phyloP scores from a whole-genome alignment of 2,329 filamentous ascomycete genomes.

The Fragosphaeria purpurea region DNA sequence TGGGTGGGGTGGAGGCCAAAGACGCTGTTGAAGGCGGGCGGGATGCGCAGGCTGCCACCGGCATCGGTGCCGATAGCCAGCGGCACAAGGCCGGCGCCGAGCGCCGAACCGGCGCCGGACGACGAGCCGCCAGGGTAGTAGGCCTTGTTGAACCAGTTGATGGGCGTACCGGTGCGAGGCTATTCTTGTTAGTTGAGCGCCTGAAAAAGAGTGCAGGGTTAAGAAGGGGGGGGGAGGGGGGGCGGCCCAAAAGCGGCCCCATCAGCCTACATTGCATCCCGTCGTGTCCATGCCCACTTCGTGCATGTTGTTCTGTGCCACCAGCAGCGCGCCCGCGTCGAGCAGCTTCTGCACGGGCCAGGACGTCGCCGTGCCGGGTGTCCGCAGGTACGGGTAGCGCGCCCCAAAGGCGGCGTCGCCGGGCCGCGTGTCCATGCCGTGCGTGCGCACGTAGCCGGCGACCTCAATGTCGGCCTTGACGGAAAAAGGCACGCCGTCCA shows the following conservation, averaged over 20 bases:
- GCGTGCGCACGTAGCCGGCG: constrained; percentile 57
- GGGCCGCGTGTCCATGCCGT: constrained; percentile 46
- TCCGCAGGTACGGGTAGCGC: constrained; percentile 38
- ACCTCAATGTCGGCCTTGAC: constrained; percentile 75
- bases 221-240: too few relatives aligned
- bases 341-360: constrained; percentile 65
- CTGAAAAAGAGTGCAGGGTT: too few relatives aligned
- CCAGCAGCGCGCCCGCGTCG: constrained; percentile 62
- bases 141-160: constrained; percentile 63
- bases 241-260: constrained; percentile 11
- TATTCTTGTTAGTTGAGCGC: background rate
- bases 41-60: constrained; percentile 63
- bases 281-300: constrained; percentile 72
- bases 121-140: constrained; percentile 80
- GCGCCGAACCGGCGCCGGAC: constrained; percentile 62
- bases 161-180: constrained; percentile 60
- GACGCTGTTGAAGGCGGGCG: constrained; percentile 64
- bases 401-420: constrained; percentile 29
- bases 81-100: constrained; percentile 63
- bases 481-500: constrained; percentile 75
- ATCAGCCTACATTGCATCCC: constrained; percentile 58
- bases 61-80: constrained; percentile 67
- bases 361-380: constrained; percentile 42
- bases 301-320: constrained; percentile 73
- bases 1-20: constrained; percentile 71